These are phyloP conservation scores for Exutisphaerella laricina DNA, from an alignment of 2,329 filamentous ascomycete genomes.

Conservation along the genomic window DNA sequence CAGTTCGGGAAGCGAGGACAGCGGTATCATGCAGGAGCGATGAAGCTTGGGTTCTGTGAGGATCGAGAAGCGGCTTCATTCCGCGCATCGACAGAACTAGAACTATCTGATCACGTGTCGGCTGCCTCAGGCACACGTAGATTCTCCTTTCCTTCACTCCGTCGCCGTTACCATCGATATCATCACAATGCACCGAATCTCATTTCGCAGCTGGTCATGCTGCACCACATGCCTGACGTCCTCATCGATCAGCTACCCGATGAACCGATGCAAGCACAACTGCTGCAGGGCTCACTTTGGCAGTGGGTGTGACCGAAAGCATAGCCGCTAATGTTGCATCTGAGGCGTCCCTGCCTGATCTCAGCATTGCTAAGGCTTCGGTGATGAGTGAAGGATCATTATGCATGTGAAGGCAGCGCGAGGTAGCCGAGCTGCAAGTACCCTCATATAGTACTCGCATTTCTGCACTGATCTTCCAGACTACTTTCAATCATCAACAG, in stretches of 20 bases:
- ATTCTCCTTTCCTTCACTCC: too few species aligned
- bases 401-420: neutral
- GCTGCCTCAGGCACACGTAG: too few species aligned
- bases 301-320: too few species aligned
- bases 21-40: neutral
- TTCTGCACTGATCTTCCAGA: slow-evolving; percentile 2
- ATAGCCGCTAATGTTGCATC: neutral
- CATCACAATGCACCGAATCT: too few species aligned
- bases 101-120: too few species aligned
- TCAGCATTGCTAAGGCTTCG: neutral
- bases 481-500: slow-evolving; percentile 1
- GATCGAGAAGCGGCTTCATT: too few species aligned
- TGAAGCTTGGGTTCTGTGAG: neutral
- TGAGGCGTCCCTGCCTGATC: neutral
- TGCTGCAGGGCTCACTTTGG: too few species aligned
- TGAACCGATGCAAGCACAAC: too few species aligned
- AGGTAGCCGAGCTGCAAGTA: neutral
- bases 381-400: neutral
- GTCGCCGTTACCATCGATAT: too few species aligned
- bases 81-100: too few species aligned
- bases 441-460: neutral
- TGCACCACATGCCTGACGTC: neutral
- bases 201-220: neutral
- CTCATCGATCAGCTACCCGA: neutral
- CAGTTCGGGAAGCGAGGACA: neutral